These are phyloP conservation scores for Komagataella populi DNA, from an alignment of 805 yeast species.

Conservation along the genomic window DNA sequence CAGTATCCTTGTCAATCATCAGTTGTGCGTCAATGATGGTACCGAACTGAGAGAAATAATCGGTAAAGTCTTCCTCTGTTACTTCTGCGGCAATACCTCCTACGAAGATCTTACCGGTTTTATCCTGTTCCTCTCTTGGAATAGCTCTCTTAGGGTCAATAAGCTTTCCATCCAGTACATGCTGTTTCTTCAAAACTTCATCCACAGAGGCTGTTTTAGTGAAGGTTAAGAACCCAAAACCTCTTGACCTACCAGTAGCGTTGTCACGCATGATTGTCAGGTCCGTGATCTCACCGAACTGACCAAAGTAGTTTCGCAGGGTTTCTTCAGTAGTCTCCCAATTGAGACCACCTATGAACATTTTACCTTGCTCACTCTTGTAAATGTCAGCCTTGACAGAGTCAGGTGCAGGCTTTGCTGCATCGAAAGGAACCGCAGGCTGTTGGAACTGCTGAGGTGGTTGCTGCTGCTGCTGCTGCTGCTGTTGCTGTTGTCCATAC, in stretches of 20 bases:
- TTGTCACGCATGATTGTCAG: constrained; percentile 88
- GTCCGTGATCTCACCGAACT: constrained; percentile 82
- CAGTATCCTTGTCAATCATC: constrained; percentile 95
- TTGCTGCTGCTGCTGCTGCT: constrained; percentile 5
- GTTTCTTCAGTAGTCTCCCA: constrained; percentile 96
- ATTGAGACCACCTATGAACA: constrained; percentile 93
- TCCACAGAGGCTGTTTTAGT: constrained; percentile 72
- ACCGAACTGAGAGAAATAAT: constrained; percentile 79
- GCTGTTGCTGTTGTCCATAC: constrained; percentile 5
- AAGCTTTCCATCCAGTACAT: constrained; percentile 85
- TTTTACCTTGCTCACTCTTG: constrained; percentile 66
- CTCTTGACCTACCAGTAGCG: constrained; percentile 79
- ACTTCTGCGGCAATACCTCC: constrained; percentile 95
- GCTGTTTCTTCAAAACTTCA: constrained; percentile 75
- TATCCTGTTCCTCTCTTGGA: constrained; percentile 94
- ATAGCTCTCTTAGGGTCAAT: constrained; percentile 97
- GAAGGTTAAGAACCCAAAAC: constrained; percentile 90
- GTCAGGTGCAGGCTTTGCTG: constrained; percentile 6
- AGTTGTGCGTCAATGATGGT: constrained; percentile 89
- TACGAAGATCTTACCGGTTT: constrained; percentile 91
- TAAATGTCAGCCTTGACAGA: constrained; percentile 34
- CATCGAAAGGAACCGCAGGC: constrained; percentile 3
- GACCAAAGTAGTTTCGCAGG: constrained; percentile 65
- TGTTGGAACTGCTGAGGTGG: constrained; percentile 8
- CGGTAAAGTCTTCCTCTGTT: constrained; percentile 79